A percentile compares a stretch with the other conserved stretches of the same genome.
Evolutionary conservation across 2,329 filamentous ascomycete genomes (phyloP).

Genomic region (Sclerotinia borealis): DNA sequence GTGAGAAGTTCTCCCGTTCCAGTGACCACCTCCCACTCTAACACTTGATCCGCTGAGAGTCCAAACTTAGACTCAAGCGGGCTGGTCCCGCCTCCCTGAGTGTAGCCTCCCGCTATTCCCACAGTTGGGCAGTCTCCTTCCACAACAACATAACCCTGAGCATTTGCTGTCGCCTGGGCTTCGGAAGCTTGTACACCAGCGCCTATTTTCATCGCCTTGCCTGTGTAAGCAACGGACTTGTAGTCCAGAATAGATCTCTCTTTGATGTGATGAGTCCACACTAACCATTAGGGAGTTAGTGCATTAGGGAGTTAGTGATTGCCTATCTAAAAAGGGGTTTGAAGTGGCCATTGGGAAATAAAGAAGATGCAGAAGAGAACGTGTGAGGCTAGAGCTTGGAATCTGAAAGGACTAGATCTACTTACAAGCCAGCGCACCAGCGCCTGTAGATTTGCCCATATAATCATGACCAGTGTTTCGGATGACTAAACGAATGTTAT

Average conservation of each 20-base stretch:
- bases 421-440: constrained; percentile 42
- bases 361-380: background rate
- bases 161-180: constrained; percentile 37
- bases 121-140: constrained; percentile 50
- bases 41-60: constrained; percentile 51
- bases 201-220: constrained; percentile 46
- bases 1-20: constrained; percentile 41
- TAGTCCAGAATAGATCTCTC: constrained; percentile 37
- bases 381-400: background rate
- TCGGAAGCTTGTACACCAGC: constrained; percentile 47
- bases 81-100: constrained; percentile 53
- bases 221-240: constrained; percentile 38
- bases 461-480: constrained; percentile 52
- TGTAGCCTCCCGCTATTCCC: constrained; percentile 52
- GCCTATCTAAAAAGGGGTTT: background rate
- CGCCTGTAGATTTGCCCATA: constrained; percentile 53
- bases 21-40: constrained; percentile 51
- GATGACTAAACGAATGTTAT: constrained; percentile 40
- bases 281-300: background rate
- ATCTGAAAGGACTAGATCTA: background rate
- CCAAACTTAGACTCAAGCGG: constrained; percentile 47
- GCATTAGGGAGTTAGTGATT: background rate
- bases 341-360: background rate
- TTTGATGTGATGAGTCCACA: constrained; percentile 52
- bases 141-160: constrained; percentile 40